These are phyloP conservation scores for Amniculicola lignicola DNA, from an alignment of 495 filamentous ascomycete genomes.

Conservation along the genomic window DNA sequence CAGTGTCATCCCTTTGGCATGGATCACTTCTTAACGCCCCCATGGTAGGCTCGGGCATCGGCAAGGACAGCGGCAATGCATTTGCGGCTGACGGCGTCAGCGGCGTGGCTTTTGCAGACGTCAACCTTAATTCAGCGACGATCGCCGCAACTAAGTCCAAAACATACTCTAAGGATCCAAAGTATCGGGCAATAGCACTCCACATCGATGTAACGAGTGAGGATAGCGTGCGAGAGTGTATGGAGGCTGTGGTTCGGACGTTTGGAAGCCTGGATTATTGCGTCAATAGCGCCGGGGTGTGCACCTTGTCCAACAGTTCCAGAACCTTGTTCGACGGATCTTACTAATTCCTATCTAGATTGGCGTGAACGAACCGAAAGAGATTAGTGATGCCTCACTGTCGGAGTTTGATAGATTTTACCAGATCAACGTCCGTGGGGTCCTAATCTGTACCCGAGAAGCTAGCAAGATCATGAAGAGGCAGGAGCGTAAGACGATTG, in stretches of 20 bases:
- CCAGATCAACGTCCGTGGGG: neutral
- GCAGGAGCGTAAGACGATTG: neutral
- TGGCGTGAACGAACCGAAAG: neutral
- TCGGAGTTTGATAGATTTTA: neutral
- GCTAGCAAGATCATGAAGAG: neutral
- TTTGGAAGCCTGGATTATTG: neutral
- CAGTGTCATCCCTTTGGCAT: no score
- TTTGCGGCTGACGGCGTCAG: neutral
- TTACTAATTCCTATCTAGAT: no score
- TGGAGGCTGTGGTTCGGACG: neutral
- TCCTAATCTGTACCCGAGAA: neutral
- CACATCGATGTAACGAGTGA: neutral
- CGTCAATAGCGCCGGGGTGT: neutral
- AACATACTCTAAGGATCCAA: neutral
- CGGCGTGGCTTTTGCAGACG: neutral
- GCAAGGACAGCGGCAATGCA: neutral
- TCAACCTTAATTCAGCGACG: neutral
- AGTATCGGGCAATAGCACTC: neutral
- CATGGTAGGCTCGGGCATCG: neutral
- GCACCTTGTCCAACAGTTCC: neutral
- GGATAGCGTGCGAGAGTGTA: neutral
- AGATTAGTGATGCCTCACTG: neutral
- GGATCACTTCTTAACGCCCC: neutral
- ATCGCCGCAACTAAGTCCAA: neutral
- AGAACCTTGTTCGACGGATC: neutral